Percentiles rank a stretch among this genome's conserved stretches.
These are phyloP conservation scores for Letharia lupina DNA, from an alignment of 495 filamentous ascomycete genomes.

Conservation along the genomic window DNA sequence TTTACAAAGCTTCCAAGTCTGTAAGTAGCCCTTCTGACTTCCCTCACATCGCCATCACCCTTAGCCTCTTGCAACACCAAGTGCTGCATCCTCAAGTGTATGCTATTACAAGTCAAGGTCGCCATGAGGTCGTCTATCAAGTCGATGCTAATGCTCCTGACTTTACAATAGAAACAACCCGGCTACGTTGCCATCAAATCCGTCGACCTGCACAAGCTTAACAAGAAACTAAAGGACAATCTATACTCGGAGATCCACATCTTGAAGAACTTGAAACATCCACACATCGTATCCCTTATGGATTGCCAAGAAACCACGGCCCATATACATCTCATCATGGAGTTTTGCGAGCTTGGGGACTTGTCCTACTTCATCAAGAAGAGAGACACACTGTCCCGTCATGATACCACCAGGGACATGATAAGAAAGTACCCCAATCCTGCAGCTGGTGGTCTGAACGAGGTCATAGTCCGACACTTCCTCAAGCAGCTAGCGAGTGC, in stretches of 20 bases:
- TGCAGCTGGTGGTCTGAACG: slow-evolving; percentile 72
- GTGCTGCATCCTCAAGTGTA: neutral
- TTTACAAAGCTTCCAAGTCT: slow-evolving; percentile 77
- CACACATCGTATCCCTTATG: slow-evolving; percentile 92
- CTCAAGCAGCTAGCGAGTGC: slow-evolving; percentile 92
- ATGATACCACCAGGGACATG: slow-evolving; percentile 74
- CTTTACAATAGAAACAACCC: slow-evolving; percentile 43
- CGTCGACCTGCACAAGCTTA: slow-evolving; percentile 79
- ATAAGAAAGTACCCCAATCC: slow-evolving; percentile 84
- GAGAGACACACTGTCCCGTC: slow-evolving; percentile 63
- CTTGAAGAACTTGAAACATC: slow-evolving; percentile 82
- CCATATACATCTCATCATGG: slow-evolving; percentile 96
- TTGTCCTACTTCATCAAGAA: slow-evolving; percentile 92
- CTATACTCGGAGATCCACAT: slow-evolving; percentile 92
- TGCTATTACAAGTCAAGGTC: neutral
- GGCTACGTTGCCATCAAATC: slow-evolving; percentile 90
- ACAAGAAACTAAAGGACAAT: slow-evolving; percentile 93
- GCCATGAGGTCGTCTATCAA: neutral
- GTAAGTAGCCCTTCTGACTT: slow-evolving; percentile 44
- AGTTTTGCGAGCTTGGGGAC: slow-evolving; percentile 93
- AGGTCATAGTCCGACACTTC: slow-evolving; percentile 91
- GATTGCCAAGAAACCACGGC: slow-evolving; percentile 78
- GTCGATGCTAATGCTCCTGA: slow-evolving; percentile 36
- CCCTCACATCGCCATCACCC: neutral
- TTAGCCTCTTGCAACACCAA: neutral